Base-by-base conservation (phyloP, 169 alveolate genomes). In the Cryptosporidium sp. region DNA sequence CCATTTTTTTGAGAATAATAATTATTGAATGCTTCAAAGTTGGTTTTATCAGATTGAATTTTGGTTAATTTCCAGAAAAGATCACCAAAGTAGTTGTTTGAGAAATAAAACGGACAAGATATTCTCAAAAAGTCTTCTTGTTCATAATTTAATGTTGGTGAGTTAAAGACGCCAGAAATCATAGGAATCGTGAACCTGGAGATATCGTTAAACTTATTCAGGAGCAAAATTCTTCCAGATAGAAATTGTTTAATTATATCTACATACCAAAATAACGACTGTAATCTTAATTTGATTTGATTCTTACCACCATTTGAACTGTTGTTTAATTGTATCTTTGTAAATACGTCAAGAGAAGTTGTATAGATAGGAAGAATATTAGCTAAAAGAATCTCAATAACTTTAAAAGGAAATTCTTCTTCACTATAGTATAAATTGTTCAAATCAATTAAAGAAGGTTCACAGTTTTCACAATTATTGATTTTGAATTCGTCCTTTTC, bases 101-200 rank as follows among this genome's bases (percentile, higher is more conserved):
- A 39, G 26, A 80, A 80, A 41, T 80, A 59, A 62, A 37, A 71
- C 0, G 55, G 84, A 5, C 87, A 62, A 29, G 68, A 84, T 14
- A 86, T 91, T 16, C 93, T 92, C 43, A 92, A 59, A 33, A 92
- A 69, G n/a, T 92, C 94, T 70, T 92, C 86, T 62, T 80, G 86
- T 52, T 92, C 93, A 2, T 69, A 86, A 6, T 50, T 86, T 29
- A 84, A 26, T 35, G 84, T 92, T 21, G 94, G 94, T 23, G 86
- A 71, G 39, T 92, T 92, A 71, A 84, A 92, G 16, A 92, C 91
- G 3, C 92, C 91, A 14, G 94, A 85, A n/a, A 92, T 73, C 39
- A 89, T 62, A 0, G 94, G 94, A 33, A 92, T 86, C 26, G 94
- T 91, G 21, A 61, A 58, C 43, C 23, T 69, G 26, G 92, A 92